Evolutionary conservation across 2,329 filamentous ascomycete genomes (phyloP).

Genomic region (Colletotrichum filicis): DNA sequence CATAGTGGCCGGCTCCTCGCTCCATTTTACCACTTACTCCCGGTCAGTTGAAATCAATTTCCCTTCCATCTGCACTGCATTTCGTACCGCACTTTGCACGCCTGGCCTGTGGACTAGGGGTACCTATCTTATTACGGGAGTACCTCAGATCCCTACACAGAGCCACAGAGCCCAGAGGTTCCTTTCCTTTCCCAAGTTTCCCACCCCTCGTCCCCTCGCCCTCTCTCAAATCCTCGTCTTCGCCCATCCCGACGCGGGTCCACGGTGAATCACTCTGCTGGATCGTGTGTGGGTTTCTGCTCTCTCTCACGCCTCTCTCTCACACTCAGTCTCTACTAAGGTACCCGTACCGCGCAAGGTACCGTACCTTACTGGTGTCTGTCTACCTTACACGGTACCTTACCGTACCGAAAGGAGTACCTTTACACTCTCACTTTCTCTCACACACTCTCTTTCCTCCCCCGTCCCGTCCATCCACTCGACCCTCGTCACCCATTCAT

Average conservation of each 20-base stretch:
- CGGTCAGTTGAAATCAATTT: slow-evolving; percentile 30
- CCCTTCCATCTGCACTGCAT: slow-evolving; percentile 2
- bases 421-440: slow-evolving; percentile 4
- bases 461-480: background rate
- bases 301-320: slow-evolving; percentile 4
- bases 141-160: background rate
- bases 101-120: slow-evolving; percentile 23
- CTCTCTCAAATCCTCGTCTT: slow-evolving; percentile 22
- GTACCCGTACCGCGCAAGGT: too few relatives aligned
- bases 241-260: slow-evolving; percentile 33
- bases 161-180: background rate
- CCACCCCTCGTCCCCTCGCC: slow-evolving; percentile 3
- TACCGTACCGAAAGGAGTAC: background rate
- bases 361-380: too few relatives aligned
- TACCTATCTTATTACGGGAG: slow-evolving; percentile 10
- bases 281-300: slow-evolving; percentile 32
- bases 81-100: background rate
- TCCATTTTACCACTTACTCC: slow-evolving; percentile 29
- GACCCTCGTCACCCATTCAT: slow-evolving; percentile 16
- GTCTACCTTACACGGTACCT: background rate
- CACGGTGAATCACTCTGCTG: slow-evolving; percentile 31
- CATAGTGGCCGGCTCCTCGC: slow-evolving; percentile 34
- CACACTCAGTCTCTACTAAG: too few relatives aligned
- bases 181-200: background rate
- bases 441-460: slow-evolving; percentile 9